A percentile compares a stretch with the other conserved stretches of the same genome.
Evolutionary conservation across 805 yeast genomes (phyloP).

Genomic region (Nakazawaea siamensis): DNA sequence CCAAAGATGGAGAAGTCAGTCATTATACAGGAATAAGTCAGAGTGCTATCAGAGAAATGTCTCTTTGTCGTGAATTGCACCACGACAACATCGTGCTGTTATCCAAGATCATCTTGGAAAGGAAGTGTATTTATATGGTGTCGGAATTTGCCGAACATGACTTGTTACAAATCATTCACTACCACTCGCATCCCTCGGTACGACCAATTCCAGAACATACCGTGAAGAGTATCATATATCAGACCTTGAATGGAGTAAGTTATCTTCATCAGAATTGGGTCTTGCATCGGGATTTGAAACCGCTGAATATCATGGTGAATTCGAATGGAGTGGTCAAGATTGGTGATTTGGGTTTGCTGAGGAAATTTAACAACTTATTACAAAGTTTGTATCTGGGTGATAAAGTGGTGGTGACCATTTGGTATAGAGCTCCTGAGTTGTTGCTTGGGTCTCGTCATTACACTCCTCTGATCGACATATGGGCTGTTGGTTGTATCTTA

Average conservation of each 20-base stretch:
- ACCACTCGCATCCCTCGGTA: conserved; percentile 84
- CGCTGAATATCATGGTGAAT: conserved; percentile 96
- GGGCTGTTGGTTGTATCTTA: conserved; percentile 95
- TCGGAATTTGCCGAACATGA: conserved; percentile 97
- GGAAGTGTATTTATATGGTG: conserved; percentile 87
- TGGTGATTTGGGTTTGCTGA: conserved; percentile 89
- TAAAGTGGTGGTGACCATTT: conserved; percentile 92
- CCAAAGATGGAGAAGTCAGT: conserved; percentile 73
- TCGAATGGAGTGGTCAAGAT: conserved; percentile 86
- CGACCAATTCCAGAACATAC: conserved; percentile 71
- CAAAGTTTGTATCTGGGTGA: conserved; percentile 88
- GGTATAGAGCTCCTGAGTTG: conserved; percentile 94
- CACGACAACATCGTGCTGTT: conserved; percentile 76
- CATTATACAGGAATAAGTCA: conserved; percentile 95
- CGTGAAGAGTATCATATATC: conserved; percentile 84
- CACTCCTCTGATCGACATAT: conserved; percentile 84
- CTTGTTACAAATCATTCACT: conserved; percentile 86
- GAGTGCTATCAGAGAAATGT: conserved; percentile 94
- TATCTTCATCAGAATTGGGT: conserved; percentile 95
- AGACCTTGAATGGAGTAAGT: conserved; percentile 83
- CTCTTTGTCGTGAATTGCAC: conserved; percentile 79
- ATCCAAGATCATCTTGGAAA: conserved; percentile 78
- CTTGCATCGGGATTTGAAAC: conserved; percentile 90
- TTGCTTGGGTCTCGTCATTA: conserved; percentile 88
- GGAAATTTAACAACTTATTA: conserved; percentile 78